phyloP scores from a whole-genome alignment of 441 rosid species.

The Populus hybrid region DNA sequence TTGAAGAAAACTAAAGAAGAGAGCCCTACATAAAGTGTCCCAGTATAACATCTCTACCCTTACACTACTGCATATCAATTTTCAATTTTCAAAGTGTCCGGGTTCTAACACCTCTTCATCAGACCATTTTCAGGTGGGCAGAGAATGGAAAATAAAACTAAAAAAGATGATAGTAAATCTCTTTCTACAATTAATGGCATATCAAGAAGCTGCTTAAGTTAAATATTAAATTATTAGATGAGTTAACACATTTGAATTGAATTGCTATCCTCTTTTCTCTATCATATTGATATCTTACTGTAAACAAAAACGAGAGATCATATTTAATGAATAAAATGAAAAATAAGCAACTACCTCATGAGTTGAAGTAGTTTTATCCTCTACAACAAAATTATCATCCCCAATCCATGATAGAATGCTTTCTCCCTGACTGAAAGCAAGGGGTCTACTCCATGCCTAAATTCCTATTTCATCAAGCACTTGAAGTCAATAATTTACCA shows the following conservation, averaged over 20 bases:
- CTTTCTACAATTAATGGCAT: background rate
- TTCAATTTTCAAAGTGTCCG: background rate
- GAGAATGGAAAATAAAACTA: background rate
- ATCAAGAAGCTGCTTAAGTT: background rate
- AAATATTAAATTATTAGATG: background rate
- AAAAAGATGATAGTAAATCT: background rate
- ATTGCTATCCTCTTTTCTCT: background rate
- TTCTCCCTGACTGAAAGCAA: conserved; percentile 72
- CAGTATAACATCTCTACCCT: background rate
- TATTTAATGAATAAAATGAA: conserved; percentile 7
- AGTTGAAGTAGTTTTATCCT: conserved; percentile 41
- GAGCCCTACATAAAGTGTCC: background rate
- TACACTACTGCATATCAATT: background rate
- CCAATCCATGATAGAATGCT: conserved; percentile 59
- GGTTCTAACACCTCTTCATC: background rate
- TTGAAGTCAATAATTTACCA: background rate
- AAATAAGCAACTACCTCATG: conserved; percentile 48
- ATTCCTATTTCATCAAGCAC: conserved; percentile 41
- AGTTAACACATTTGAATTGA: background rate
- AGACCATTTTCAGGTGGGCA: background rate
- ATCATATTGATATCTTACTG: background rate
- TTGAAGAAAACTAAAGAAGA: background rate
- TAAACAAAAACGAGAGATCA: background rate
- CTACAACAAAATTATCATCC: conserved; percentile 64
- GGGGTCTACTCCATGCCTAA: conserved; percentile 39